A percentile compares a stretch with the other conserved stretches of the same genome.
Evolutionary conservation across 352 stramenopile genomes (phyloP).

Genomic region (Phytophthora constricta): DNA sequence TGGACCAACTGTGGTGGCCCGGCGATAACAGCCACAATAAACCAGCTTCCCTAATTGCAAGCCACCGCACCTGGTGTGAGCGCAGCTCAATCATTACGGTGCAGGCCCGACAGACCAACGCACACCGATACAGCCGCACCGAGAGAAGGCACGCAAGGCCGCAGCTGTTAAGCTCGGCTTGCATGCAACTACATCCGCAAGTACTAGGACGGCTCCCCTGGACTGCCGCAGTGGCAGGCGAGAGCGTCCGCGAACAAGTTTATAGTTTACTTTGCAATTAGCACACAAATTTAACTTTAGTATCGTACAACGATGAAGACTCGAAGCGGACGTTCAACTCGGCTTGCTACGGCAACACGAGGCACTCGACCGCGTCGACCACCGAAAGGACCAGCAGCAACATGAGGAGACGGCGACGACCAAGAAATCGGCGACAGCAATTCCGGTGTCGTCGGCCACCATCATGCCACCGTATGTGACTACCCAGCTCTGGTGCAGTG

Average conservation of each 20-base stretch:
- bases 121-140: too few relatives aligned
- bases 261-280: not conserved
- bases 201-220: too few relatives aligned
- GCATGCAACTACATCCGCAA: too few relatives aligned
- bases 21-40: too few relatives aligned
- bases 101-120: too few relatives aligned
- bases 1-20: too few relatives aligned
- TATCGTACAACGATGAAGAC: not conserved
- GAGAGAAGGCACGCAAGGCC: too few relatives aligned
- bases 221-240: not conserved
- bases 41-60: too few relatives aligned
- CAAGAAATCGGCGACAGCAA: not conserved
- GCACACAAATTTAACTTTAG: not conserved
- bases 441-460: conserved; percentile 9
- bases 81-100: too few relatives aligned
- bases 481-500: conserved; percentile 27
- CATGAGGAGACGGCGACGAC: not conserved
- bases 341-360: not conserved
- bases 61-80: too few relatives aligned
- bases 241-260: not conserved
- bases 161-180: too few relatives aligned
- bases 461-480: conserved; percentile 19
- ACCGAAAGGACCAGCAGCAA: not conserved
- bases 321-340: not conserved
- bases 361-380: not conserved